Evolutionary conservation across 129 eudicot genomes (phyloP), one percentile per base, ranked within the genome.

Genomic region (Deinandra increscens): DNA sequence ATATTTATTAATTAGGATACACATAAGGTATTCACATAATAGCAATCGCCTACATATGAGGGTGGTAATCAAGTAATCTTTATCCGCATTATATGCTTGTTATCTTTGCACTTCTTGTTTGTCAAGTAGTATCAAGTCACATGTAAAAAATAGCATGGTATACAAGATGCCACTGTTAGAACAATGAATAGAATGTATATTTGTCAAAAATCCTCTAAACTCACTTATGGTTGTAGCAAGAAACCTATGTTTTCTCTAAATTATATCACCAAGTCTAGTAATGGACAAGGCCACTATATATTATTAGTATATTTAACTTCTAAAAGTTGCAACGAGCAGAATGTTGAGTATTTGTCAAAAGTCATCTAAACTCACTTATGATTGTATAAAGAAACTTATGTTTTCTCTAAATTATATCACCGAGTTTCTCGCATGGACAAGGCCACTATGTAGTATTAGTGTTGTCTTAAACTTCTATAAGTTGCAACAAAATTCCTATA

Each of bases 101-200:
- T 60, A 45, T 18, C 15, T 56, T 56, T 22, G 0, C 39, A 69
- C 50, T 72, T 37, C 53, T 72, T 60, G 13, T 60, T 72, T 72
- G 46, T 11, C 54, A 50, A 51, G 10, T 64, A 65, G 54, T 60
- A 20, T 73, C 49, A 13, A 64, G 46, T 62, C 10, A 38, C 5
- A 11, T 22, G 34, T 74, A 23, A 36, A 44, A 74, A 38, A 64
- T 41, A 64, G 12, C 51, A 45, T 15, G 45, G 22, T 51, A 29
- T 22, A 22, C 78, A 48, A 37, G 9, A 19, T 43, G 53, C 14
- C 51, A 36, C 63, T 9, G 49, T 60, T 22, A 51, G 65, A 60
- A 9, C 68, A 72, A 20, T 12, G 49, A 20, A 45, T 20, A 60
- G 11, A 53, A 63, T 60, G 45, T 29, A 63, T n/a, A 48, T 73